A percentile compares a stretch with the other conserved stretches of the same genome.
phyloP scores from a whole-genome alignment of 2,329 filamentous ascomycete species.

The Phaeophleospora eucalypticola region DNA sequence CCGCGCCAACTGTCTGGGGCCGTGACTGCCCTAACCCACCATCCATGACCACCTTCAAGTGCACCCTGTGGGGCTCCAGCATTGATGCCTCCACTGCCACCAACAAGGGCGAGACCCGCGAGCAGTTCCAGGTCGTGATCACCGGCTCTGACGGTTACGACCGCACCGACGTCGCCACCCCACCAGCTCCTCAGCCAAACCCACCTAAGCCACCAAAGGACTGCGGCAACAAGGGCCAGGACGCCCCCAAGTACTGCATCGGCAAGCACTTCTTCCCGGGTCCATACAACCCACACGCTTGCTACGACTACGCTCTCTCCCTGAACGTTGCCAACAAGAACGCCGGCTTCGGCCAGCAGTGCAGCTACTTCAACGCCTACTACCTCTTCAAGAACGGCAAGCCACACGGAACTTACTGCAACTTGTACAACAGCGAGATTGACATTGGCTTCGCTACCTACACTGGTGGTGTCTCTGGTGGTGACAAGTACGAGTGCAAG shows the following conservation, averaged over 20 bases:
- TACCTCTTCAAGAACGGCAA: conserved; percentile 26
- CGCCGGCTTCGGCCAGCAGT: conserved; percentile 19
- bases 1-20: conserved; percentile 23
- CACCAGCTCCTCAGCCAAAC: no score
- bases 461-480: not conserved
- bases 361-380: conserved; percentile 32
- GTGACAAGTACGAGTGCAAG: conserved; percentile 7
- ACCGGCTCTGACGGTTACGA: conserved; percentile 28
- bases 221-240: conserved; percentile 17
- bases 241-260: conserved; percentile 20
- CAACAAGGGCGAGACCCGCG: conserved; percentile 26
- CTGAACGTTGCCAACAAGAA: conserved; percentile 16
- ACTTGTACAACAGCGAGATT: conserved; percentile 20
- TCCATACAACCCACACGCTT: conserved; percentile 30
- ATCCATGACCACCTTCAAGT: conserved; percentile 39
- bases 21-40: conserved; percentile 35
- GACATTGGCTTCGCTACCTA: conserved; percentile 3
- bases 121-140: conserved; percentile 29
- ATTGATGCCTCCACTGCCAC: conserved; percentile 30
- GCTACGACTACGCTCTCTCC: conserved; percentile 20
- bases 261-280: conserved; percentile 32
- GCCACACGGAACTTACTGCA: conserved; percentile 29
- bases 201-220: no score
- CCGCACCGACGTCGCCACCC: conserved; percentile 22
- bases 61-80: conserved; percentile 36